Evolutionary conservation across 257 asterid genomes (phyloP).

Genomic region (Apocynum venetum): DNA sequence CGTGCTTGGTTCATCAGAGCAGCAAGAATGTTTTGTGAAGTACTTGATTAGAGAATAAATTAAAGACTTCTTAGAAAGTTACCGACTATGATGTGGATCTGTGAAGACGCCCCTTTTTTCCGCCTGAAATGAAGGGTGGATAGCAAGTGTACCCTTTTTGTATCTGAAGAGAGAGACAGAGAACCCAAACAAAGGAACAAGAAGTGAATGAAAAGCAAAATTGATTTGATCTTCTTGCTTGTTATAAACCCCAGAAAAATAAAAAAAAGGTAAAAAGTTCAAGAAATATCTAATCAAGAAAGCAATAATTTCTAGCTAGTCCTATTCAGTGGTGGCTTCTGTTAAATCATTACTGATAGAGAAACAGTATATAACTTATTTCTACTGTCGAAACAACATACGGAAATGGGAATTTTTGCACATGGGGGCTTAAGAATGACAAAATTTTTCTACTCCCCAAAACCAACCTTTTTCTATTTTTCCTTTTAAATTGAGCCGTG

Average conservation of each 20-base stretch:
- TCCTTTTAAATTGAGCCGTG: neutral
- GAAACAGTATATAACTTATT: neutral
- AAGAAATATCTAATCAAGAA: neutral
- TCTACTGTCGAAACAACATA: neutral
- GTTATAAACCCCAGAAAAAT: neutral
- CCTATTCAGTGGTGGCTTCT: neutral
- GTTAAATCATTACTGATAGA: neutral
- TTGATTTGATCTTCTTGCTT: conserved; percentile 3
- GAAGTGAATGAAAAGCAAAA: conserved; percentile 32
- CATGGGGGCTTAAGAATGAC: conserved; percentile 6
- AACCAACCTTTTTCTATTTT: neutral
- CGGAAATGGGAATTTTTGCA: neutral
- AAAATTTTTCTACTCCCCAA: too few species aligned
- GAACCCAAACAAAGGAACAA: conserved; percentile 36
- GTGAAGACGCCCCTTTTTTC: conserved; percentile 46
- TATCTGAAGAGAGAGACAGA: conserved; percentile 6
- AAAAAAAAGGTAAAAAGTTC: neutral
- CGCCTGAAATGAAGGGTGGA: conserved; percentile 67
- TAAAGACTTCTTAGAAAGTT: conserved; percentile 22
- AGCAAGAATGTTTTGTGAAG: neutral
- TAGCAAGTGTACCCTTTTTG: conserved; percentile 18
- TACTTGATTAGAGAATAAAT: neutral
- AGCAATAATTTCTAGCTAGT: neutral
- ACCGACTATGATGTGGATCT: conserved; percentile 47
- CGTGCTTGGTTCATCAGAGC: neutral